Evolutionary conservation across 129 eudicot genomes (phyloP).

Genomic region (Scalesia atractyloides): DNA sequence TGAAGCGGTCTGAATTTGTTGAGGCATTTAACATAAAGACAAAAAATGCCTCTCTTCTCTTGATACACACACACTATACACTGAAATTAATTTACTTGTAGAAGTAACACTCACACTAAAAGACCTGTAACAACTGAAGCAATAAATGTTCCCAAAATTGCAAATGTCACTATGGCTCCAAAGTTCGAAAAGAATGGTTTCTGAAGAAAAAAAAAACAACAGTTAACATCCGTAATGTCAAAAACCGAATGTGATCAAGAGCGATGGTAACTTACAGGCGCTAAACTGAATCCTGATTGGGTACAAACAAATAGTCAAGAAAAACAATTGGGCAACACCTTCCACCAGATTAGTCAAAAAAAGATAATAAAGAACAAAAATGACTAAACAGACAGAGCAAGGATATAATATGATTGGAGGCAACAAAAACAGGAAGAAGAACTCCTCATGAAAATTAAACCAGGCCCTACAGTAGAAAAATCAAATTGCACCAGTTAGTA

Average conservation of each 20-base stretch:
- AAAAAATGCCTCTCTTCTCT: conserved; percentile 6
- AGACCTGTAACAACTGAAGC: conserved; percentile 86
- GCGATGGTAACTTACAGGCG: conserved; percentile 72
- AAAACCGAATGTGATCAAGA: background rate
- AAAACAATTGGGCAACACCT: conserved; percentile 16
- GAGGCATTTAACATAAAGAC: conserved; percentile 13
- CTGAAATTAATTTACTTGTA: background rate
- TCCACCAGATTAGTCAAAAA: conserved; percentile 13
- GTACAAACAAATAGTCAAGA: conserved; percentile 68
- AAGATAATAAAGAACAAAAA: conserved; percentile 1
- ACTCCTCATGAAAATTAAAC: conserved; percentile 99
- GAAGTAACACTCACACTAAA: conserved; percentile 75
- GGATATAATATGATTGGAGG: conserved; percentile 99
- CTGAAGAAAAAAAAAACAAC: conserved; percentile 48
- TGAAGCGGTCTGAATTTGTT: conserved; percentile 16
- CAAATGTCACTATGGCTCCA: conserved; percentile 96
- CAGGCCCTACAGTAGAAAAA: conserved; percentile 61
- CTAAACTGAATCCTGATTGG: conserved; percentile 98
- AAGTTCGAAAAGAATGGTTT: conserved; percentile 98
- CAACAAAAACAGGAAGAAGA: conserved; percentile 88
- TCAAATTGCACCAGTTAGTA: background rate
- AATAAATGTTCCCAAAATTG: conserved; percentile 87
- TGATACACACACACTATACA: background rate
- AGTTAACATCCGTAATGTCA: conserved; percentile 1
- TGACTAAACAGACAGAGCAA: conserved; percentile 17